Base-by-base conservation (phyloP, 108 stramenopile species). In the Conticribra guillardii region DNA sequence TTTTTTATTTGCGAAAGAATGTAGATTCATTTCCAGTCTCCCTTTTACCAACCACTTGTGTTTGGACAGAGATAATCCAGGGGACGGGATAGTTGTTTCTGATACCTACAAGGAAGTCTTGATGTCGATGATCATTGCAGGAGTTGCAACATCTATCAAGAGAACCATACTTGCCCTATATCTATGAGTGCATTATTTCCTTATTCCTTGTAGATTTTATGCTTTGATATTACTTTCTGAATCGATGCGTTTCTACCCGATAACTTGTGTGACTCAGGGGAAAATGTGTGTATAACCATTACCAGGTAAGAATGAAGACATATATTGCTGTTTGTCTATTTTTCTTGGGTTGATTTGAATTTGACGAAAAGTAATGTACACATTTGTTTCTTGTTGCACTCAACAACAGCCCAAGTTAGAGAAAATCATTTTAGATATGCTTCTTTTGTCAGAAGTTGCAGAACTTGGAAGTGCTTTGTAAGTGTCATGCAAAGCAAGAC, bases 131-230 rank as follows among this genome's bases (percentile, higher is more conserved):
- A 41, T 94, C 3, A 8, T 89, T 22, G 84, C 80, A 17, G 93
- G 93, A 27, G 49, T 85, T 23, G 77, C 81, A 22, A 84, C 83
- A 0, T 64, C 85, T 2, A 54, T 87, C 45, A 94, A 94, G 52
- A 75, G 89, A 46, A 88, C 89, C 3, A 33, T 82, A 1, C 52
- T 91, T 29, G 86, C 87, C 16, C 66, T 94, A 1, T 87, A 87
- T 61, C 63, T 64, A 79, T 86, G 50, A 64, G 69, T 73, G 11
- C 37, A 41, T 5, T n/a, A n/a, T n/a, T n/a, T n/a, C n/a, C n/a
- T n/a, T n/a, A n/a, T n/a, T n/a, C n/a, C n/a, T n/a, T n/a, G n/a
- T n/a, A n/a, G n/a, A n/a, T n/a, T n/a, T n/a, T n/a, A n/a, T n/a
- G n/a, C n/a, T n/a, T n/a, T n/a, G n/a, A 41, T 41, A 9, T 41